phyloP scores from a whole-genome alignment of 1,139 yeast species.

The Torulaspora globosa region DNA sequence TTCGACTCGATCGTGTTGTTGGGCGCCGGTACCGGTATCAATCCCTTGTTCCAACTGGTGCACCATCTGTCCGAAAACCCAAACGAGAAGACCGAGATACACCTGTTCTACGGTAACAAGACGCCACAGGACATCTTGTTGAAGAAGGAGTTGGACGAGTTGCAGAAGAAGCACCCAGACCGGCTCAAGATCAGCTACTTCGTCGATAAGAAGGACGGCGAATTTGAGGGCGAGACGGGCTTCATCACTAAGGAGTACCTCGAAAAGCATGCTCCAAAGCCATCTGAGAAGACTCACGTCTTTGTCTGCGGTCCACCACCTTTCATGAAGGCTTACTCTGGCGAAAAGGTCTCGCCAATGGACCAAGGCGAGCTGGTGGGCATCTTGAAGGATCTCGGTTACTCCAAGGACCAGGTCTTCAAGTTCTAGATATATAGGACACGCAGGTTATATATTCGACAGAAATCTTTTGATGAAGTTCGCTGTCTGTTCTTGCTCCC shows the following conservation, averaged over 20 bases:
- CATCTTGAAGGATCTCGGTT: slow-evolving; percentile 81
- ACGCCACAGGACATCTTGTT: slow-evolving; percentile 73
- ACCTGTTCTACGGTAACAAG: slow-evolving; percentile 75
- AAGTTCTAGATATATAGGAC: slow-evolving; percentile 54
- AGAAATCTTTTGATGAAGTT: slow-evolving; percentile 9
- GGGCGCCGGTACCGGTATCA: slow-evolving; percentile 97
- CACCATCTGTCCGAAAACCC: slow-evolving; percentile 69
- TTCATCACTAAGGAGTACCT: slow-evolving; percentile 70
- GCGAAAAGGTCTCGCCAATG: slow-evolving; percentile 74
- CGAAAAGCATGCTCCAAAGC: slow-evolving; percentile 52
- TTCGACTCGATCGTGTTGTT: slow-evolving; percentile 74
- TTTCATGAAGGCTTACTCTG: slow-evolving; percentile 78
- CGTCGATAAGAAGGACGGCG: slow-evolving; percentile 52
- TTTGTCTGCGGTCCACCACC: slow-evolving; percentile 94
- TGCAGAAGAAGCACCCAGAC: slow-evolving; percentile 63
- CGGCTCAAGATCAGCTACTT: slow-evolving; percentile 76
- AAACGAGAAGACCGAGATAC: slow-evolving; percentile 77
- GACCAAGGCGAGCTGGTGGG: slow-evolving; percentile 97
- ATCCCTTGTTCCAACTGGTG: slow-evolving; percentile 86
- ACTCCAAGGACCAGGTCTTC: slow-evolving; percentile 79
- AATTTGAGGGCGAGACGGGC: slow-evolving; percentile 56
- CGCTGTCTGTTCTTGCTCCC: slow-evolving; percentile 12
- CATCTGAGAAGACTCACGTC: slow-evolving; percentile 60
- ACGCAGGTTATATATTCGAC: slow-evolving; percentile 6
- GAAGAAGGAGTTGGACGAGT: slow-evolving; percentile 65